Percentiles rank a stretch among this genome's conserved stretches.
Conservation (phyloP, 2,329 filamentous ascomycete genomes). For the Sarocladium oryzae region DNA sequence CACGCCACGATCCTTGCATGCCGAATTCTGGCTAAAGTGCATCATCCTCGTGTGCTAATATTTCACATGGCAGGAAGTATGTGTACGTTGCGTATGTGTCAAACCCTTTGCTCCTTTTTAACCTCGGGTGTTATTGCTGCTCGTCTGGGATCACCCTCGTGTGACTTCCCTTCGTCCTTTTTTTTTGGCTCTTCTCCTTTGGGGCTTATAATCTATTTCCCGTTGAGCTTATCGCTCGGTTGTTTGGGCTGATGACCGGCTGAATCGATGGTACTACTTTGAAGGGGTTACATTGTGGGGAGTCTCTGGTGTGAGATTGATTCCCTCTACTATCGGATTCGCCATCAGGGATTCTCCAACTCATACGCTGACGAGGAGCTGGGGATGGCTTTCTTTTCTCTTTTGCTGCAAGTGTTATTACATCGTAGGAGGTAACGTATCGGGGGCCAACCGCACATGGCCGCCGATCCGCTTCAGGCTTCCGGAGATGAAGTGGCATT, state of each 20-base stretch:
- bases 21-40: conserved; percentile 7
- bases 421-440: not conserved
- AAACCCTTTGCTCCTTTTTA: not conserved
- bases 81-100: no score
- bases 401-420: no score
- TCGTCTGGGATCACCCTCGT: not conserved
- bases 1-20: conserved; percentile 3
- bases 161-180: no score
- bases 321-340: not conserved
- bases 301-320: not conserved
- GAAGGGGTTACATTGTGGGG: not conserved
- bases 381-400: no score
- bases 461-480: not conserved
- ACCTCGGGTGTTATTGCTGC: not conserved
- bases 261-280: conserved; percentile 2
- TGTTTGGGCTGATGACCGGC: conserved; percentile 6
- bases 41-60: not conserved
- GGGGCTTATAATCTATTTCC: not conserved
- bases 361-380: not conserved
- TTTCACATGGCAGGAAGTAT: no score
- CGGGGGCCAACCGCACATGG: not conserved
- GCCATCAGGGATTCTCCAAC: conserved; percentile 4
- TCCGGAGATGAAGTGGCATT: not conserved
- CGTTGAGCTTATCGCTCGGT: conserved; percentile 7
- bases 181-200: no score